Evolutionary conservation across 192 early-diverging fungal genomes (phyloP).

Genomic region (Chytriomyces hyalinus): DNA sequence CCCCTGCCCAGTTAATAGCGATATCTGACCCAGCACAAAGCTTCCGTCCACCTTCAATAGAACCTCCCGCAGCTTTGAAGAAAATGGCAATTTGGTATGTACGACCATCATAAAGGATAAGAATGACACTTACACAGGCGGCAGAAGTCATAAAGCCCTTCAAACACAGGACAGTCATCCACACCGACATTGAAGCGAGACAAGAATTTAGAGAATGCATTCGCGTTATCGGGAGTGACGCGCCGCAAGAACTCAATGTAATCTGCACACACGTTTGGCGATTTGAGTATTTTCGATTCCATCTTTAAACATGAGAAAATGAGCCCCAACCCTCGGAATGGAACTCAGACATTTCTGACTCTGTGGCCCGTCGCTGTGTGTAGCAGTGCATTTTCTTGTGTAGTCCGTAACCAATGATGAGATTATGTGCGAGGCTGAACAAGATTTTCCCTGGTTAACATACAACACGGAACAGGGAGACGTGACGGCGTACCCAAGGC

Average conservation of each 20-base stretch:
- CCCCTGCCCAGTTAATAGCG: slow-evolving; percentile 95
- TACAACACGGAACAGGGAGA: not conserved
- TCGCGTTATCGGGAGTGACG: slow-evolving; percentile 59
- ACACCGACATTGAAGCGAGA: slow-evolving; percentile 75
- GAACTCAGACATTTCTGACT: slow-evolving; percentile 89
- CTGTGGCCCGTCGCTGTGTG: slow-evolving; percentile 80
- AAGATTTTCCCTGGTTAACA: not conserved
- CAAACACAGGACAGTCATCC: slow-evolving; percentile 97
- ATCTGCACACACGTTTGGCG: not conserved
- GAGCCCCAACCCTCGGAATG: slow-evolving; percentile 92
- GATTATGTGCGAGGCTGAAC: slow-evolving; percentile 80
- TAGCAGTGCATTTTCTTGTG: slow-evolving; percentile 89
- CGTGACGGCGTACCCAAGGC: slow-evolving; percentile 64
- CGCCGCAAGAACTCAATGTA: slow-evolving; percentile 41
- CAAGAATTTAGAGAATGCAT: slow-evolving; percentile 47
- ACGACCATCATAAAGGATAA: not conserved
- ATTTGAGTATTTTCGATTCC: no score
- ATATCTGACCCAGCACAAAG: slow-evolving; percentile 70
- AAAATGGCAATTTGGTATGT: not conserved
- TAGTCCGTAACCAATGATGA: slow-evolving; percentile 90
- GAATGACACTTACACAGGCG: slow-evolving; percentile 51
- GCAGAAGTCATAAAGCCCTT: slow-evolving; percentile 95
- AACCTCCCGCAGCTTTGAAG: slow-evolving; percentile 71
- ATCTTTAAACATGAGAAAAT: slow-evolving; percentile 61
- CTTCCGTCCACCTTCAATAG: slow-evolving; percentile 88